A percentile compares a stretch with the other conserved stretches of the same genome.
These are phyloP conservation scores for Solanum bulbocastanum DNA, from an alignment of 257 asterid species.

Conservation along the genomic window DNA sequence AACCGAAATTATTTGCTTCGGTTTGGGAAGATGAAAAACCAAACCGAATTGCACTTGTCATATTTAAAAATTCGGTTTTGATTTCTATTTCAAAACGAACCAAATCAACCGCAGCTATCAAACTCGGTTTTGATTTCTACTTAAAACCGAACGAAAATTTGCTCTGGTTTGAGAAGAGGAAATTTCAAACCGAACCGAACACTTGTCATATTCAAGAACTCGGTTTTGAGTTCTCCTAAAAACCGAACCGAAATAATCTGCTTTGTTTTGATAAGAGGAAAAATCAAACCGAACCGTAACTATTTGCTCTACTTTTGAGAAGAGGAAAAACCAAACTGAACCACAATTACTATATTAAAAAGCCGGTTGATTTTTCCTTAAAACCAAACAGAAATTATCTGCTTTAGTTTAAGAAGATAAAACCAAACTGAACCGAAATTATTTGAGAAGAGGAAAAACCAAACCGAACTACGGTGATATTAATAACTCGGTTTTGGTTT, in stretches of 20 bases:
- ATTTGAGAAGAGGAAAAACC: background rate
- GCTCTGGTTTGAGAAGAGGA: background rate
- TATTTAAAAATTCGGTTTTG: background rate
- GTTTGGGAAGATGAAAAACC: background rate
- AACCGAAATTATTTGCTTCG: background rate
- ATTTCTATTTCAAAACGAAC: background rate
- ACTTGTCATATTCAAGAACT: background rate
- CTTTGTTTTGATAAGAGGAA: too few species aligned
- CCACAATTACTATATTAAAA: background rate
- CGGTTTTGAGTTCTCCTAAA: background rate
- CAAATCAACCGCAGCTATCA: background rate
- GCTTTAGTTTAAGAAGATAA: too few species aligned
- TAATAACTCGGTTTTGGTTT: background rate
- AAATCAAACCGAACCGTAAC: too few species aligned
- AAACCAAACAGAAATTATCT: too few species aligned
- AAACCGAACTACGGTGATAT: background rate
- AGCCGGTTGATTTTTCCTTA: too few species aligned
- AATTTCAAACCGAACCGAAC: background rate
- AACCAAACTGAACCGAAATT: too few species aligned
- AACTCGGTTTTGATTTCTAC: background rate
- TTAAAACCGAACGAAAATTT: too few species aligned
- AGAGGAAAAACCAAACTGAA: too few species aligned
- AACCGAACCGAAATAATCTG: background rate
- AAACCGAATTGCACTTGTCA: background rate
- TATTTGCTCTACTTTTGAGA: too few species aligned